These are phyloP conservation scores for Tuber borchii DNA, from an alignment of 495 filamentous ascomycete genomes.

Conservation along the genomic window DNA sequence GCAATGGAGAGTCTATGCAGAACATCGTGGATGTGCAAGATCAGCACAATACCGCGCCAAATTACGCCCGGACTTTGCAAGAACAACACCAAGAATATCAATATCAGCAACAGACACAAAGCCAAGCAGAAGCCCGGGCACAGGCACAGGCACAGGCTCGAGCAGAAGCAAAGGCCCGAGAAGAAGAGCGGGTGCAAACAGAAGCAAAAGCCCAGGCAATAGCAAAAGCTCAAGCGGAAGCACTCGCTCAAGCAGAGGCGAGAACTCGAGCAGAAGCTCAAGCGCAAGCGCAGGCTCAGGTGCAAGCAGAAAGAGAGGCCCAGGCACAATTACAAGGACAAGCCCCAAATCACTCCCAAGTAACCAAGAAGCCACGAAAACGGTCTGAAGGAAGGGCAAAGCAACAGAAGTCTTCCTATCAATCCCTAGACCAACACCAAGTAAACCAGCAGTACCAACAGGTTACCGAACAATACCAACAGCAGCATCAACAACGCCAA, in stretches of 20 bases:
- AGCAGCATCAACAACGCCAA: not conserved
- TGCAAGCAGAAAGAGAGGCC: not conserved
- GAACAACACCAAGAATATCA: not conserved
- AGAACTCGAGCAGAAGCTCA: slow-evolving; percentile 13
- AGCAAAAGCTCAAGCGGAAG: slow-evolving; percentile 10
- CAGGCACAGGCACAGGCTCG: slow-evolving; percentile 14
- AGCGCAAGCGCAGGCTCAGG: not conserved
- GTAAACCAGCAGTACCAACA: not conserved
- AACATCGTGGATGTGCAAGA: not conserved
- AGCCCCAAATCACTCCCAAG: slow-evolving; percentile 8
- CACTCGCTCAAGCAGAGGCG: slow-evolving; percentile 8
- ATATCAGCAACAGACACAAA: not conserved
- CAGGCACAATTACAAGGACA: slow-evolving; percentile 10
- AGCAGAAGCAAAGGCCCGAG: slow-evolving; percentile 4
- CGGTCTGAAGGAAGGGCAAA: slow-evolving; percentile 6
- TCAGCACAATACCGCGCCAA: not conserved
- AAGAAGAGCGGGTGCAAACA: slow-evolving; percentile 12
- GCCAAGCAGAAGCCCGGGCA: not conserved
- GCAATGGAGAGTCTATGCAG: not conserved
- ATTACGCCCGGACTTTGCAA: not conserved
- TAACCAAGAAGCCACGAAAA: slow-evolving; percentile 1
- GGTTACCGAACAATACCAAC: too few relatives aligned
- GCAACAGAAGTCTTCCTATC: slow-evolving; percentile 2
- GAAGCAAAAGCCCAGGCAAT: not conserved
- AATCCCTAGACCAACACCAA: not conserved